These are phyloP conservation scores for Davidsoniella eucalypti DNA, from an alignment of 2,329 filamentous ascomycete genomes.

Conservation along the genomic window DNA sequence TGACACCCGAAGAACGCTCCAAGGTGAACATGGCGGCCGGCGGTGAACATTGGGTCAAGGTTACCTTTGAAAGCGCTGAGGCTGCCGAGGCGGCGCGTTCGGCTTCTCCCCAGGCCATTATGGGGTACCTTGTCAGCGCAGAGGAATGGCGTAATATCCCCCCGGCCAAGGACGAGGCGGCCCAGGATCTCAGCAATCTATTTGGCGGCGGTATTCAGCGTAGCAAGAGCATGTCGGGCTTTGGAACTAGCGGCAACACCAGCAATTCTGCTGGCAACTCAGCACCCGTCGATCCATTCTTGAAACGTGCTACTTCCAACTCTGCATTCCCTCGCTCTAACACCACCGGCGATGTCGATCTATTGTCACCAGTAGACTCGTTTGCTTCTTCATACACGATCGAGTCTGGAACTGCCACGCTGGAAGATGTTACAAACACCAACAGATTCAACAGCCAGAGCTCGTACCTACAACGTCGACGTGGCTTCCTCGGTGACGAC, in stretches of 20 bases:
- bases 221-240: conserved; percentile 2
- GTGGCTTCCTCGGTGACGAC: conserved; percentile 13
- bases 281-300: conserved; percentile 2
- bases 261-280: neutral
- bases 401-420: conserved; percentile 32
- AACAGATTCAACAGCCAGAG: neutral
- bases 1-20: conserved; percentile 56
- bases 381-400: conserved; percentile 4
- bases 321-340: conserved; percentile 1
- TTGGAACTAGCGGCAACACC: neutral
- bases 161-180: conserved; percentile 45
- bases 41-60: conserved; percentile 82
- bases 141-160: conserved; percentile 52
- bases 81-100: conserved; percentile 54
- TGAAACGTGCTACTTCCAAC: conserved; percentile 2
- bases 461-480: conserved; percentile 11
- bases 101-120: conserved; percentile 53
- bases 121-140: conserved; percentile 51
- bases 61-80: conserved; percentile 61
- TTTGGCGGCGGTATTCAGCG: conserved; percentile 2
- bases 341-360: neutral
- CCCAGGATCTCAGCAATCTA: conserved; percentile 30
- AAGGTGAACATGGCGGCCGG: conserved; percentile 71
- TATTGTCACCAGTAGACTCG: neutral
- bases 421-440: conserved; percentile 18